Conservation (phyloP, 495 filamentous ascomycete genomes). For the Beverwykella pulmonaria region DNA sequence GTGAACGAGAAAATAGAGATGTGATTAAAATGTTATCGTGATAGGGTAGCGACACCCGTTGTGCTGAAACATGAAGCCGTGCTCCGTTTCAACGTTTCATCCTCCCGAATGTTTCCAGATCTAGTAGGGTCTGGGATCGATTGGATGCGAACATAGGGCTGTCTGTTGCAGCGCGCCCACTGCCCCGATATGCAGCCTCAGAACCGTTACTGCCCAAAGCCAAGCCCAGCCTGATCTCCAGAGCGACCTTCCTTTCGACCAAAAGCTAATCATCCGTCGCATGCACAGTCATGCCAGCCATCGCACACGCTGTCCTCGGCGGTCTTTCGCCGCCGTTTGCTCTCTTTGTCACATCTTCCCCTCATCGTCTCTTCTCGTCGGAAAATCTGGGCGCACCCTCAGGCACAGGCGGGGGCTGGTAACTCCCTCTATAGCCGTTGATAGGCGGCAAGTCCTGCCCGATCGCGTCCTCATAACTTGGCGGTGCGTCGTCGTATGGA, state of each 20-base stretch:
- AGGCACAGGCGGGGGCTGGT: constrained; percentile 57
- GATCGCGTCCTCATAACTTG: constrained; percentile 71
- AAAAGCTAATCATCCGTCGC: no score
- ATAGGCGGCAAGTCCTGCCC: constrained; percentile 71
- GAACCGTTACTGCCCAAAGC: not conserved
- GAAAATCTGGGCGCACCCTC: constrained; percentile 39
- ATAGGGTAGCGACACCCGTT: no score
- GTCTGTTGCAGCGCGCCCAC: no score
- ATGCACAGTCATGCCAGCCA: no score
- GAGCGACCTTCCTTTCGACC: not conserved
- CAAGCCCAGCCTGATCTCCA: not conserved
- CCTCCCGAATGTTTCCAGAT: not conserved
- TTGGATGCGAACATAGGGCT: not conserved
- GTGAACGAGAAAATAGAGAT: not conserved
- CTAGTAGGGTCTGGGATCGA: not conserved
- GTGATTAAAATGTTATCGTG: not conserved
- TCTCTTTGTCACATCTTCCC: not conserved
- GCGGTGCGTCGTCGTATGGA: constrained; percentile 47
- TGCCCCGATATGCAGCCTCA: no score
- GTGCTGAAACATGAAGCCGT: not conserved
- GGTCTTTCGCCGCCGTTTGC: no score
- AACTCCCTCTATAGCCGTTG: constrained; percentile 64
- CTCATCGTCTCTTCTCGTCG: constrained; percentile 35
- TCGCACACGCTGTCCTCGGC: no score
- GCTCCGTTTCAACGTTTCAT: not conserved